A percentile compares a stretch with the other conserved stretches of the same genome.
These are phyloP conservation scores for Madurella mycetomatis DNA, from an alignment of 2,329 filamentous ascomycete genomes.

Conservation along the genomic window DNA sequence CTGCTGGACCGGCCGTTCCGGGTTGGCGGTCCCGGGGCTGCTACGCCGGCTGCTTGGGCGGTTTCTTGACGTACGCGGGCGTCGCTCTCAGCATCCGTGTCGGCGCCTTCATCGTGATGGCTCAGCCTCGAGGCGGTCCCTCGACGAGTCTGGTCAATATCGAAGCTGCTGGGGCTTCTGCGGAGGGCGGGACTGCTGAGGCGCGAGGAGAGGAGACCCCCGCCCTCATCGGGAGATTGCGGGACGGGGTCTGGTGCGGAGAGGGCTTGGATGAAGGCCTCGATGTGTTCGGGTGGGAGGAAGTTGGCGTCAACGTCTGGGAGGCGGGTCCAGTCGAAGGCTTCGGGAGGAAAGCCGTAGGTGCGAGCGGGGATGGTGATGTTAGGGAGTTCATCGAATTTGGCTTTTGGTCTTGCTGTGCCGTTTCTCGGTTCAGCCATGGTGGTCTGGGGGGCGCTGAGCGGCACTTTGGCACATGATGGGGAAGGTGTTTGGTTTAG, in stretches of 20 bases:
- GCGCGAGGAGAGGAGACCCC: slow-evolving; percentile 33
- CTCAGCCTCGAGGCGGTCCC: slow-evolving; percentile 32
- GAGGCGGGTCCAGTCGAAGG: slow-evolving; percentile 64
- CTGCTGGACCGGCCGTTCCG: slow-evolving; percentile 17
- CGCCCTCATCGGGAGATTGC: slow-evolving; percentile 50
- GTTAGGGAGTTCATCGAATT: slow-evolving; percentile 1
- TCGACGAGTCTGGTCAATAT: slow-evolving; percentile 39
- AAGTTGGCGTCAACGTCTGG: slow-evolving; percentile 82
- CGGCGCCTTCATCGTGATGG: slow-evolving; percentile 30
- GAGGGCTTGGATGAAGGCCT: slow-evolving; percentile 75
- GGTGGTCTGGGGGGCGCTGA: background rate
- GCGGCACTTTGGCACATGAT: background rate
- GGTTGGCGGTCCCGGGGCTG: slow-evolving; percentile 13
- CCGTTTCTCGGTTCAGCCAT: slow-evolving; percentile 12
- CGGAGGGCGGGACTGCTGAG: slow-evolving; percentile 37
- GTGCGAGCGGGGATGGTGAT: slow-evolving; percentile 30
- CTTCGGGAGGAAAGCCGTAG: slow-evolving; percentile 58
- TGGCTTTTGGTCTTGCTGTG: slow-evolving; percentile 5
- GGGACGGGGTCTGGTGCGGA: slow-evolving; percentile 73
- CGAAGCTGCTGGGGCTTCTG: slow-evolving; percentile 36
- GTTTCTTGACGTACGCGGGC: slow-evolving; percentile 15
- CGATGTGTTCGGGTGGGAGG: slow-evolving; percentile 65
- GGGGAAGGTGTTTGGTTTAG: background rate
- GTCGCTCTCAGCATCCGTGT: too few species aligned
- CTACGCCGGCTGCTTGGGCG: slow-evolving; percentile 23